phyloP scores from a whole-genome alignment of 2,329 filamentous ascomycete species.

The Tolypocladium inflatum region DNA sequence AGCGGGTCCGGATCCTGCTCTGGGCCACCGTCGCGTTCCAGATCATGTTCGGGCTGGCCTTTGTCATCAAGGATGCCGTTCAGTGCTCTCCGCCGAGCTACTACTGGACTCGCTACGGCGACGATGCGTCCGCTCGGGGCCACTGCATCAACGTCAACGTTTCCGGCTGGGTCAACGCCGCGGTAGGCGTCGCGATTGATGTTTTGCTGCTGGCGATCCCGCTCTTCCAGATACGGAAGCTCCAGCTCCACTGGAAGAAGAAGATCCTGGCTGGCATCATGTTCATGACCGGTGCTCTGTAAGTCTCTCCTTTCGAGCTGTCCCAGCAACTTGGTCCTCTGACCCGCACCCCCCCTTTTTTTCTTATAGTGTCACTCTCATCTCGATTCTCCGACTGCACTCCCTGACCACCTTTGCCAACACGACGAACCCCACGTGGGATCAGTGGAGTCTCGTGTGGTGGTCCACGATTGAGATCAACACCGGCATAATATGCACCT shows the following conservation, averaged over 20 bases:
- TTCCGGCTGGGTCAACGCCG: neutral
- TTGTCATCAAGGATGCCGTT: neutral
- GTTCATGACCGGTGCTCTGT: constrained; percentile 2
- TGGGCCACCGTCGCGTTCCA: constrained; percentile 1
- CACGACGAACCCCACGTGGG: neutral
- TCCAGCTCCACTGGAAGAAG: constrained; percentile 4
- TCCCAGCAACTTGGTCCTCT: neutral
- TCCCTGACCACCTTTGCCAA: neutral
- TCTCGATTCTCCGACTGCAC: neutral
- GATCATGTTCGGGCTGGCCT: neutral
- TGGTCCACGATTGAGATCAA: neutral
- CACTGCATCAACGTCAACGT: neutral
- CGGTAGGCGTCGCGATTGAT: neutral
- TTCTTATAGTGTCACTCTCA: neutral
- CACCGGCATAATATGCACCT: neutral
- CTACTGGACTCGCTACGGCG: neutral
- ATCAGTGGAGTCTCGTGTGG: neutral
- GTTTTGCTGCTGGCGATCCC: constrained; percentile 1
- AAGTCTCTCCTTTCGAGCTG: neutral
- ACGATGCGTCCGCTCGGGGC: neutral
- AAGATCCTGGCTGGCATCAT: constrained; percentile 2
- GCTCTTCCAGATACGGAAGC: neutral
- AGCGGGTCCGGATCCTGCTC: neutral
- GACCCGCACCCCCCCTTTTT: neutral
- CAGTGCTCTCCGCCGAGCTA: neutral